These are phyloP conservation scores for Nepenthes gracilis DNA, from an alignment of 148 eudicot species.

Conservation along the genomic window DNA sequence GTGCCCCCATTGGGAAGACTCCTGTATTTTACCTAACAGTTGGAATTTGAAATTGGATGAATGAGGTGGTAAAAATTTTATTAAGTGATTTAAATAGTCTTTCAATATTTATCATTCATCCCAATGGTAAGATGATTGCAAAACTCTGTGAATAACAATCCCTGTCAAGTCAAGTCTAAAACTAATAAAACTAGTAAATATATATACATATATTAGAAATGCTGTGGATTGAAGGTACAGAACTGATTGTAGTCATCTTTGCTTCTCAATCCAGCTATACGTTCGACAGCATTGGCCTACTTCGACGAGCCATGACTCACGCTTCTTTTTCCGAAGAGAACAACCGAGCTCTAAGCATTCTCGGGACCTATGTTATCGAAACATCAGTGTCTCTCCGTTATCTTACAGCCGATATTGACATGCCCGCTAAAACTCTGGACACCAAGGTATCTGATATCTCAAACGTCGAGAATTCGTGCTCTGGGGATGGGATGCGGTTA, in stretches of 20 bases:
- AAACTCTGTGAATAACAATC: too few relatives aligned
- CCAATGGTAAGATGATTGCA: too few relatives aligned
- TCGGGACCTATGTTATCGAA: constrained; percentile 59
- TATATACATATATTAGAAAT: too few relatives aligned
- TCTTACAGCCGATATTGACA: constrained; percentile 35
- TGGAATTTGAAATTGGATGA: too few relatives aligned
- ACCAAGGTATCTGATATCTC: constrained; percentile 31
- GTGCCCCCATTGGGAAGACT: too few relatives aligned
- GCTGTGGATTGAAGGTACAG: too few relatives aligned
- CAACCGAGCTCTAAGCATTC: constrained; percentile 63
- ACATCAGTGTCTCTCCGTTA: constrained; percentile 33
- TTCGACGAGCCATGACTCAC: constrained; percentile 84
- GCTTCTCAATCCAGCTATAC: constrained; percentile 33
- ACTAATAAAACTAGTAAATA: too few relatives aligned
- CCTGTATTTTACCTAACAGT: too few relatives aligned
- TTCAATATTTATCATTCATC: too few relatives aligned
- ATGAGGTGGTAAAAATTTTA: too few relatives aligned
- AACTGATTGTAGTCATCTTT: background rate
- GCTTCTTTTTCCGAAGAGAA: constrained; percentile 80
- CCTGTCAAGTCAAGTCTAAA: too few relatives aligned
- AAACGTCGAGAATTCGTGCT: constrained; percentile 56
- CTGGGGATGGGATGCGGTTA: constrained; percentile 43
- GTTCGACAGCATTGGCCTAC: constrained; percentile 32
- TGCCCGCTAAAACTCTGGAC: constrained; percentile 52
- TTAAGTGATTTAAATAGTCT: too few relatives aligned